Percentiles rank a stretch among this genome's conserved stretches.
Conservation (phyloP, 371 early-diverging fungal species). For the Haplosporangium sp. region DNA sequence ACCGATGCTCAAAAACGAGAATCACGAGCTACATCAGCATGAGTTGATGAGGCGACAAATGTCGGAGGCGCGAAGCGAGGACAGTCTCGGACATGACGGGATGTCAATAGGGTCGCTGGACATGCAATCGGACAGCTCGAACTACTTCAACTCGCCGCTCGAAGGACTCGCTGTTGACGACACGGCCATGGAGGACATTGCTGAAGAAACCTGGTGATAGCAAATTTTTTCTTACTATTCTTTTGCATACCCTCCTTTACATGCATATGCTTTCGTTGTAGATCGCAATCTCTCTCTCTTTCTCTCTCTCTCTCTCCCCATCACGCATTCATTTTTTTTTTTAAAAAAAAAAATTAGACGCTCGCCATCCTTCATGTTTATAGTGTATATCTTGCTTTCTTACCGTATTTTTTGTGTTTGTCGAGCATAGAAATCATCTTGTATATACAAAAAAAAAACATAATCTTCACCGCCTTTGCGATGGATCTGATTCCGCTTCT, state of each 20-base stretch:
- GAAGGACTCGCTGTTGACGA: conserved; percentile 46
- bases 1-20: conserved; percentile 29
- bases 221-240: neutral
- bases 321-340: conserved; percentile 13
- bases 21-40: conserved; percentile 20
- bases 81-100: conserved; percentile 15
- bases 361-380: no score
- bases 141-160: conserved; percentile 41
- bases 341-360: neutral
- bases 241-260: neutral
- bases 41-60: conserved; percentile 24
- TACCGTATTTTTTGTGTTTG: neutral
- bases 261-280: no score
- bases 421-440: neutral
- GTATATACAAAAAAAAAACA: neutral
- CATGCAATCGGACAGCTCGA: conserved; percentile 29
- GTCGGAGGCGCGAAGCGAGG: conserved; percentile 18
- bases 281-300: neutral
- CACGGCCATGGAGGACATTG: conserved; percentile 50
- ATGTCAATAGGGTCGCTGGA: conserved; percentile 18
- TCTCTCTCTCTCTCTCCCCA: no score
- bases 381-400: neutral
- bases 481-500: no score
- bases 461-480: no score
- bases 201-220: conserved; percentile 44